phyloP scores from a whole-genome alignment of 1,284 basidiomycete species.

The Trichosporon inkin region DNA sequence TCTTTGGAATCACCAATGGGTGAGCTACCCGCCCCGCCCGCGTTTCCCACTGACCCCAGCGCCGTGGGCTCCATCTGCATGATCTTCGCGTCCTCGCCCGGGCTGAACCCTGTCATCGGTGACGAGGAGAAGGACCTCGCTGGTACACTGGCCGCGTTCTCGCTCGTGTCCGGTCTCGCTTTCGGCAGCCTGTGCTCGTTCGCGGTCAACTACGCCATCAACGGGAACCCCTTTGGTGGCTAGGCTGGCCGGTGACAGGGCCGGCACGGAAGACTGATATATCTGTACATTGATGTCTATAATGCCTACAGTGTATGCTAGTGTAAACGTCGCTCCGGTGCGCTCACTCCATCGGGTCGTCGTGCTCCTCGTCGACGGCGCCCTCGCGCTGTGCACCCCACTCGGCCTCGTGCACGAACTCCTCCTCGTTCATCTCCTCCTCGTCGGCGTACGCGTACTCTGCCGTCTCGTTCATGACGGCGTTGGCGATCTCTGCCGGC shows the following conservation, averaged over 20 bases:
- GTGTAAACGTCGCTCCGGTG: constrained; percentile 1
- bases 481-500: constrained; percentile 22
- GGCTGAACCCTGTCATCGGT: constrained; percentile 43
- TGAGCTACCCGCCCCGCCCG: constrained; percentile 47
- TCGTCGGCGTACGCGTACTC: constrained; percentile 36
- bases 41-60: constrained; percentile 27
- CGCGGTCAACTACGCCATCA: constrained; percentile 54
- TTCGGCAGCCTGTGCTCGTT: constrained; percentile 73
- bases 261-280: constrained; percentile 7
- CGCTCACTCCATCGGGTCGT: constrained; percentile 22
- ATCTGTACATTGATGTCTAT: constrained; percentile 16
- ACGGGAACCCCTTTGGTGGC: constrained; percentile 25
- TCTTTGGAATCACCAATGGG: constrained; percentile 73
- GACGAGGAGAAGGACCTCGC: constrained; percentile 73
- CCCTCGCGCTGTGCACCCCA: constrained; percentile 42
- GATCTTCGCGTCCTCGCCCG: constrained; percentile 47
- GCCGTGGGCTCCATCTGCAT: constrained; percentile 45
- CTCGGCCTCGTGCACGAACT: constrained; percentile 47
- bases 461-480: constrained; percentile 29
- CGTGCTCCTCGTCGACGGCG: constrained; percentile 40
- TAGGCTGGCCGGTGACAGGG: constrained; percentile 10
- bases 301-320: constrained; percentile 22
- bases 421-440: constrained; percentile 35
- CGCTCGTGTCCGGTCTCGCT: constrained; percentile 69
- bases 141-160: constrained; percentile 73